Evolutionary conservation across 2,329 filamentous ascomycete genomes (phyloP).

Genomic region (Ramularia collo-cygni): DNA sequence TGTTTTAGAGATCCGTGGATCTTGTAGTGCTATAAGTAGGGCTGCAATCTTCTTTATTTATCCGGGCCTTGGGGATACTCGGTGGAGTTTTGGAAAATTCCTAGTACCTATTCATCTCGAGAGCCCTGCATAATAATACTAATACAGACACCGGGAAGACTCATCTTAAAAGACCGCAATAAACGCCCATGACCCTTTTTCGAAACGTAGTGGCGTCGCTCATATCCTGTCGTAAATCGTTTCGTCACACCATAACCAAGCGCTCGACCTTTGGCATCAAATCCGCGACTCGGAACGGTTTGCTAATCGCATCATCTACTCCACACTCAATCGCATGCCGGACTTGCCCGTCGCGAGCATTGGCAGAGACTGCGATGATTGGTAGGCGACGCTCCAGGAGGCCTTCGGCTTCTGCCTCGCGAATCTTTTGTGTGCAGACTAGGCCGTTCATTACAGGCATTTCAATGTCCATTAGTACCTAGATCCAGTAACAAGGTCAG

Average conservation of each 20-base stretch:
- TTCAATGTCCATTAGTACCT: constrained; percentile 68
- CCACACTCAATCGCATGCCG: constrained; percentile 61
- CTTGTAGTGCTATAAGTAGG: too few species aligned
- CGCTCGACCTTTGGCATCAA: constrained; percentile 17
- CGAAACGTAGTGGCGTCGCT: too few species aligned
- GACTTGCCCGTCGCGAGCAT: constrained; percentile 66
- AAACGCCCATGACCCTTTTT: too few species aligned
- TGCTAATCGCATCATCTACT: constrained; percentile 71
- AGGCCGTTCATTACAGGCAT: constrained; percentile 79
- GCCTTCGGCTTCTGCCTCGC: constrained; percentile 55
- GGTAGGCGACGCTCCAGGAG: constrained; percentile 58
- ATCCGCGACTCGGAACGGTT: constrained; percentile 44
- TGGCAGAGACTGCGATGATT: constrained; percentile 71
- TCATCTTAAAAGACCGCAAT: too few species aligned
- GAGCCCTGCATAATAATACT: too few species aligned
- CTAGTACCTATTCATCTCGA: too few species aligned
- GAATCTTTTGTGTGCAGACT: constrained; percentile 60
- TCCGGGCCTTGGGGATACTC: too few species aligned
- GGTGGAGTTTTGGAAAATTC: too few species aligned
- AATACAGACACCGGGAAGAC: too few species aligned
- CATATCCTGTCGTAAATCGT: not conserved
- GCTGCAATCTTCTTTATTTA: too few species aligned
- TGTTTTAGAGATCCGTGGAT: too few species aligned
- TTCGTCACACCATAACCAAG: constrained; percentile 7
- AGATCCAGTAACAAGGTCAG: not conserved